Evolutionary conservation across 2,329 filamentous ascomycete species (phyloP).

Genomic region (Rhinocladiella mackenziei): DNA sequence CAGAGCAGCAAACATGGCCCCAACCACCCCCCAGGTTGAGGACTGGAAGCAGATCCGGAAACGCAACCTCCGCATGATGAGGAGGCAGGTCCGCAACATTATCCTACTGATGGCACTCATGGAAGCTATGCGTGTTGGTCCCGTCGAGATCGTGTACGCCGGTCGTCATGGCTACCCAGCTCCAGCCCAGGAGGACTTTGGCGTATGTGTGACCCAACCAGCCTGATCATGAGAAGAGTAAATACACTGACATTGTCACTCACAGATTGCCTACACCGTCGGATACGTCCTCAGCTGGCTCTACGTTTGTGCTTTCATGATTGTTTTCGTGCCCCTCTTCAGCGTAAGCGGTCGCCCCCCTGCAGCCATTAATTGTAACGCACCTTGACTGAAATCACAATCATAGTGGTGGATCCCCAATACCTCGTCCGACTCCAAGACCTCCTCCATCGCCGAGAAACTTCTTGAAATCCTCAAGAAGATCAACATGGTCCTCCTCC

Average conservation of each 20-base stretch:
- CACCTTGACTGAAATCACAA: no score
- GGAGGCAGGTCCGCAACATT: slow-evolving; percentile 25
- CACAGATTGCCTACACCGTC: slow-evolving; percentile 27
- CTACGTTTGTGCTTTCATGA: slow-evolving; percentile 26
- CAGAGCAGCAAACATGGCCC: slow-evolving; percentile 8
- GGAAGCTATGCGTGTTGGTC: slow-evolving; percentile 25
- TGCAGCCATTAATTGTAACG: no score
- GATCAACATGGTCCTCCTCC: slow-evolving; percentile 27
- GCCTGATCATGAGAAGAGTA: background rate
- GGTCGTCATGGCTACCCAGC: slow-evolving; percentile 24
- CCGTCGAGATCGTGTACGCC: slow-evolving; percentile 26
- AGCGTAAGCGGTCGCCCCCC: slow-evolving; percentile 15
- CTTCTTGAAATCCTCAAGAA: slow-evolving; percentile 21
- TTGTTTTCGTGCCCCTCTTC: slow-evolving; percentile 27
- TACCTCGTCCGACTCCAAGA: slow-evolving; percentile 11
- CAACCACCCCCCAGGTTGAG: slow-evolving; percentile 20
- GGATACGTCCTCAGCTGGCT: slow-evolving; percentile 28
- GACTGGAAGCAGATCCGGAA: slow-evolving; percentile 25
- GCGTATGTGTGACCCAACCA: slow-evolving; percentile 16
- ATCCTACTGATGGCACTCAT: slow-evolving; percentile 27
- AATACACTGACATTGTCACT: slow-evolving; percentile 1
- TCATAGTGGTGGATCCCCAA: slow-evolving; percentile 30
- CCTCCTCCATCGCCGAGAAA: slow-evolving; percentile 11
- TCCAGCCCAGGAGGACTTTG: slow-evolving; percentile 25
- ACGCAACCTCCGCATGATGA: slow-evolving; percentile 26